These are phyloP conservation scores for Albatrellus ellisii DNA, from an alignment of 768 basidiomycete genomes.

Conservation along the genomic window DNA sequence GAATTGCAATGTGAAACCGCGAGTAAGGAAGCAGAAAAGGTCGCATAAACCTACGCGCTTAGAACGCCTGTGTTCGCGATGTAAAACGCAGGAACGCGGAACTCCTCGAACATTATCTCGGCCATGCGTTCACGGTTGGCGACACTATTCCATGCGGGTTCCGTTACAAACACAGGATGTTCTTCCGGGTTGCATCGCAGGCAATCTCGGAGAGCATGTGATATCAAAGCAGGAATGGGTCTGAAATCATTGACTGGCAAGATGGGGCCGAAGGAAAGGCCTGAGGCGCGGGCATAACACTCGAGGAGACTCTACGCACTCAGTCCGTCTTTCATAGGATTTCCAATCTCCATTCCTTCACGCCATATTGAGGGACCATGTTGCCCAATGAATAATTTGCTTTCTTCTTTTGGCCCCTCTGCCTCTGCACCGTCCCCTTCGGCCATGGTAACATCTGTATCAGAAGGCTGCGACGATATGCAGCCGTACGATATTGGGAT, in stretches of 20 bases:
- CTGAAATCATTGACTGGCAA: conserved; percentile 60
- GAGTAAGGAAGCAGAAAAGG: not conserved
- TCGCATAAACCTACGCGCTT: conserved; percentile 54
- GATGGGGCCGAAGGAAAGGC: not conserved
- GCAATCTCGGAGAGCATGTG: conserved; percentile 61
- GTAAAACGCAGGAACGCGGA: conserved; percentile 90
- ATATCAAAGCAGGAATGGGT: conserved; percentile 55
- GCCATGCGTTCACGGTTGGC: conserved; percentile 92
- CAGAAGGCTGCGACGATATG: conserved; percentile 24
- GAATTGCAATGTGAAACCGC: not conserved
- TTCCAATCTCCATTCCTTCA: conserved; percentile 75
- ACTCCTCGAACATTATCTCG: conserved; percentile 96
- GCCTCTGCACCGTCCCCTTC: conserved; percentile 30
- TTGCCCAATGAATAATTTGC: conserved; percentile 73
- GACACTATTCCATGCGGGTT: conserved; percentile 92
- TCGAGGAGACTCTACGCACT: conserved; percentile 35
- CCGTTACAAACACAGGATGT: conserved; percentile 87
- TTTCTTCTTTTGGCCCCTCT: conserved; percentile 26
- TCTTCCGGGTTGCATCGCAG: conserved; percentile 70
- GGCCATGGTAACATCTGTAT: conserved; percentile 42
- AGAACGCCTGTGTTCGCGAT: conserved; percentile 91
- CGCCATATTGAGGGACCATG: conserved; percentile 86
- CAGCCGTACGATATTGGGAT: conserved; percentile 86
- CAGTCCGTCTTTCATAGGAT: conserved; percentile 75
- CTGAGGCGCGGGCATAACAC: not conserved